These are phyloP conservation scores for Ophiostoma ips DNA, from an alignment of 2,329 filamentous ascomycete species.

Conservation along the genomic window DNA sequence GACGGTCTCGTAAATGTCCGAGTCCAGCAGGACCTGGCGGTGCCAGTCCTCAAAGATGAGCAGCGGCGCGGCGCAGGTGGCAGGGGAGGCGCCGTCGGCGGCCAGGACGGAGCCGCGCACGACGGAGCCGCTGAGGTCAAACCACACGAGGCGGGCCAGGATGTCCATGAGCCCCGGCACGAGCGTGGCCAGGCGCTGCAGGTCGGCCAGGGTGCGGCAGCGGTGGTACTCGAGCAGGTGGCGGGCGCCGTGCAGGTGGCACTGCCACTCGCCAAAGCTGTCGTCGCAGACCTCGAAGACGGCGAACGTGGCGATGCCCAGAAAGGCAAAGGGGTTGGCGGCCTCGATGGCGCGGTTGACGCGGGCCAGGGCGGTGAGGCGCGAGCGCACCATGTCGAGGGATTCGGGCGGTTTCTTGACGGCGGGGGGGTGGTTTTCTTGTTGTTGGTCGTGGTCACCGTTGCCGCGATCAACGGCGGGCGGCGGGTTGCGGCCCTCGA, in stretches of 20 bases:
- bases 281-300: constrained; percentile 30
- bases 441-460: background rate
- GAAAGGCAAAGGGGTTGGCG: constrained; percentile 26
- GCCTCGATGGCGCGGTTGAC: constrained; percentile 26
- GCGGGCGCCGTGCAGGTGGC: constrained; percentile 26
- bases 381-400: constrained; percentile 11
- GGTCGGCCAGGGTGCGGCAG: constrained; percentile 21
- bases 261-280: constrained; percentile 25
- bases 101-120: constrained; percentile 9
- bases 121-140: constrained; percentile 23
- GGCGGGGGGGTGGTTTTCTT: background rate
- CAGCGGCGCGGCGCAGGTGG: background rate
- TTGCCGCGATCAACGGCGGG: background rate
- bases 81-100: background rate
- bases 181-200: constrained; percentile 20
- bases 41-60: constrained; percentile 29
- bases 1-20: constrained; percentile 23
- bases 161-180: constrained; percentile 26
- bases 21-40: constrained; percentile 21
- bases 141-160: constrained; percentile 27
- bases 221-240: constrained; percentile 26
- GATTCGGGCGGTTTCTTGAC: constrained; percentile 3
- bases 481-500: constrained; percentile 7
- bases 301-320: constrained; percentile 30
- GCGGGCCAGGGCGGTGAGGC: constrained; percentile 21